Evolutionary conservation across 345 rosid genomes (phyloP).

Genomic region (Euphorbia pulcherrima): DNA sequence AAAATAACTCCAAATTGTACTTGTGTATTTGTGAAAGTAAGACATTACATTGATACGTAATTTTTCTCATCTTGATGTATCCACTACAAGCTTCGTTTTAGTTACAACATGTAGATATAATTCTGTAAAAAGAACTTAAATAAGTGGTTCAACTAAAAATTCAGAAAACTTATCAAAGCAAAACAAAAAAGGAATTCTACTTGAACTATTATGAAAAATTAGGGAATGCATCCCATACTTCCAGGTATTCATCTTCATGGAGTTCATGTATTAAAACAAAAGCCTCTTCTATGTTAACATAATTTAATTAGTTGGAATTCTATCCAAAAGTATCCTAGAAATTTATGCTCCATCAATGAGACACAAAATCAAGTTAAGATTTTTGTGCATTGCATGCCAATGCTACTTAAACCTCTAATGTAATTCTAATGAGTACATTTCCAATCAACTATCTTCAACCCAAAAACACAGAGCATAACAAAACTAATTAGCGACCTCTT

Average conservation of each 20-base stretch:
- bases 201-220: neutral
- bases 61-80: conserved; percentile 90
- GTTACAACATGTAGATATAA: conserved; percentile 76
- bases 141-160: neutral
- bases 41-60: conserved; percentile 74
- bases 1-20: neutral
- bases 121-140: conserved; percentile 33
- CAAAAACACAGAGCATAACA: neutral
- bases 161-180: neutral
- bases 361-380: neutral
- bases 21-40: neutral
- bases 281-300: neutral
- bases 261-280: neutral
- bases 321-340: neutral
- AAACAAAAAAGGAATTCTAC: neutral
- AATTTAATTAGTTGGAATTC: neutral
- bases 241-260: neutral
- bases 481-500: neutral
- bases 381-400: neutral
- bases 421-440: neutral
- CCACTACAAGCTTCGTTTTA: conserved; percentile 92
- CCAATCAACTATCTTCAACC: neutral
- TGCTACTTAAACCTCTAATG: neutral
- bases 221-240: neutral
- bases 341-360: neutral